Evolutionary conservation across 305 asterid genomes (phyloP), one percentile per base, ranked within the genome.

Genomic region (Fraxinus paxiana): DNA sequence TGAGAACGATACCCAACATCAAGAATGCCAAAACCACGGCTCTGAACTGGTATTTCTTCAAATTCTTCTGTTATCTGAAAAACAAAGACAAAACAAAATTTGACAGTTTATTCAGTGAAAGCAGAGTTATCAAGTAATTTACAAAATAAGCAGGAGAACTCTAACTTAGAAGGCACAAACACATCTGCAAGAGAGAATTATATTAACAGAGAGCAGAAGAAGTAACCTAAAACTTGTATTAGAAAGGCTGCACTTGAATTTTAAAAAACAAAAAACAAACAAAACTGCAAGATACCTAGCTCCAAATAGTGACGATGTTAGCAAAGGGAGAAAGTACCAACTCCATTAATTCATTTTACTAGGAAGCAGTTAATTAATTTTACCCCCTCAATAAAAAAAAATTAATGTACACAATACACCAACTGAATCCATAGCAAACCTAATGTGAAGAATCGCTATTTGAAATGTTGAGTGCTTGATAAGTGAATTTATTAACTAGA

Each of bases 1-100:
- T 87, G 87, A 70, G 99, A 94, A 69, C 97, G 97, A 89, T 85
- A 95, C 63, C 99, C 99, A 73, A 94, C 97, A 88, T 95, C 98
- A 87, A 95, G 99, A 89, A 95, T 94, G 81, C 99, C 99, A 70
- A 95, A 95, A 85, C 98, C 99, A 72, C 99, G 97, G 81, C 98
- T 95, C 84, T 94, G 97, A 31, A 92, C 98, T 1, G 93, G 90
- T 69, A 94, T 81, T 91, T 95, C 99, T 79, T 87, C 95, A 83
- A 95, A 95, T 7, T 95, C 98, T 89, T 95, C 99, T n/a, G 91
- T 84, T 88, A 94, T 87, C 99, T 95, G 88, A 73, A 76, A 80
- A 83, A 85, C 34, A 76, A 70, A 28, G 18, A 67, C 56, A 75
- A 70, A 77, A 33, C 5, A 1, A 13, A 77, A 24, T 48, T 78